Evolutionary conservation across 2,329 filamentous ascomycete genomes (phyloP).

Genomic region (Cercospora zeina): DNA sequence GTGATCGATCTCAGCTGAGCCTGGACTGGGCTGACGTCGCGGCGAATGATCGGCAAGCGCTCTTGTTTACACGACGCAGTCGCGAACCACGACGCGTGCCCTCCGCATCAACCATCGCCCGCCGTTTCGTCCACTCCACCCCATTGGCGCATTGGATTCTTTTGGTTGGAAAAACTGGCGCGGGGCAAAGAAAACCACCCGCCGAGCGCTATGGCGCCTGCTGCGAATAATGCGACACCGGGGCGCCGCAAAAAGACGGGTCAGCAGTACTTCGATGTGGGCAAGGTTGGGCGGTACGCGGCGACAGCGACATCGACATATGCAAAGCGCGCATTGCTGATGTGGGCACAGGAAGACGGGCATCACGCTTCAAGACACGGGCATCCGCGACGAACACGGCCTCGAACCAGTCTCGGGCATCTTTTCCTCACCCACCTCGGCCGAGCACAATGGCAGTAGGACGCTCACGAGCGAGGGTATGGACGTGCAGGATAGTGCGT

Average conservation of each 20-base stretch:
- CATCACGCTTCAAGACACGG: slow-evolving; percentile 73
- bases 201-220: slow-evolving; percentile 36
- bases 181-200: slow-evolving; percentile 35
- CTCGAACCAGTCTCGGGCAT: slow-evolving; percentile 84
- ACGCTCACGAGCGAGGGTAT: slow-evolving; percentile 42
- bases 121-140: slow-evolving; percentile 10
- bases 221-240: slow-evolving; percentile 32
- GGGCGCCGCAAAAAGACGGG: slow-evolving; percentile 35
- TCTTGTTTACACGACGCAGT: slow-evolving; percentile 9
- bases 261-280: slow-evolving; percentile 42
- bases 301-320: neutral
- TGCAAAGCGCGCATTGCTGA: slow-evolving; percentile 20
- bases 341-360: slow-evolving; percentile 74
- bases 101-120: slow-evolving; percentile 1
- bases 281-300: slow-evolving; percentile 40
- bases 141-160: slow-evolving; percentile 14
- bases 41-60: neutral
- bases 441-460: slow-evolving; percentile 33
- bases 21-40: slow-evolving; percentile 5
- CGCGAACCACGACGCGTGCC: neutral
- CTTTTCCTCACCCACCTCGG: slow-evolving; percentile 77
- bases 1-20: neutral
- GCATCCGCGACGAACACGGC: slow-evolving; percentile 84
- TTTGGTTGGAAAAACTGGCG: slow-evolving; percentile 29
- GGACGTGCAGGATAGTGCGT: slow-evolving; percentile 64